Conservation (phyloP, 2,329 filamentous ascomycete species). For the Ilyonectria robusta region DNA sequence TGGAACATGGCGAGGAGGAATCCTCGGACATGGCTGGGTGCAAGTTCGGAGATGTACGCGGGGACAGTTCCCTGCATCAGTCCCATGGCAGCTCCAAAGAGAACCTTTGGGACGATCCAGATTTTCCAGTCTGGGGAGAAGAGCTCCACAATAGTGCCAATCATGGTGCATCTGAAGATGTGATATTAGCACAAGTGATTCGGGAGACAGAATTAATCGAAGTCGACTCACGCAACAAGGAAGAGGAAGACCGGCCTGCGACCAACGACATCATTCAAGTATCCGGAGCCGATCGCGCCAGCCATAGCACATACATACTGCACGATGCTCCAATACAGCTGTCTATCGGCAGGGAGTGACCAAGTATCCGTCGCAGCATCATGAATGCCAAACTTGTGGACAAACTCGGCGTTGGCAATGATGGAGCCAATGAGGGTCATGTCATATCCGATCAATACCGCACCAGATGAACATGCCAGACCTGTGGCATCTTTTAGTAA, state of each 20-base stretch:
- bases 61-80: constrained; percentile 1
- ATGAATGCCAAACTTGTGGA: constrained; percentile 1
- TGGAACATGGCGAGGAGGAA: constrained; percentile 5
- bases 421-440: constrained; percentile 13
- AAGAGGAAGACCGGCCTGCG: neutral
- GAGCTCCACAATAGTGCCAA: neutral
- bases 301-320: neutral
- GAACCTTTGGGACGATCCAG: constrained; percentile 9
- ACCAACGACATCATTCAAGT: neutral
- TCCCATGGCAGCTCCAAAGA: constrained; percentile 9
- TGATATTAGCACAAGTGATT: too few species aligned
- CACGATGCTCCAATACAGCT: constrained; percentile 6
- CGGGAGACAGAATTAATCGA: too few species aligned
- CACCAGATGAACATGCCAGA: too few species aligned
- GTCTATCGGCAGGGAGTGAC: neutral
- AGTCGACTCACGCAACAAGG: neutral
- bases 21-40: neutral
- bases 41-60: constrained; percentile 5
- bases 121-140: constrained; percentile 13
- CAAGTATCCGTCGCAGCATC: neutral
- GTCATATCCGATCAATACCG: constrained; percentile 3
- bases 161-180: neutral
- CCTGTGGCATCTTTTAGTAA: too few species aligned
- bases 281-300: neutral
- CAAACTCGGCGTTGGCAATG: constrained; percentile 12